phyloP scores from a whole-genome alignment of 1,284 basidiomycete genomes.

The Rhodotorula sp. region DNA sequence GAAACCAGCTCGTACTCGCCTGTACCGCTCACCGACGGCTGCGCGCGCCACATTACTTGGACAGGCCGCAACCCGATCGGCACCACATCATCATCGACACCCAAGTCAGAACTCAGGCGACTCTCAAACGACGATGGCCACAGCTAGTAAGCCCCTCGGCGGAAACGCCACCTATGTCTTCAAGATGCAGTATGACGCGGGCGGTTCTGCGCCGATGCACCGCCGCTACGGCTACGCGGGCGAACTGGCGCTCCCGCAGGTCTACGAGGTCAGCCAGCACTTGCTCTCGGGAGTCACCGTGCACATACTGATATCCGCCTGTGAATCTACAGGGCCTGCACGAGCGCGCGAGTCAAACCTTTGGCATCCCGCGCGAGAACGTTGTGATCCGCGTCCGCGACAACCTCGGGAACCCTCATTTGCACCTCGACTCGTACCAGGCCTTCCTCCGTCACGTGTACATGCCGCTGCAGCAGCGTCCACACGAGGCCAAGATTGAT shows the following conservation, averaged over 20 bases:
- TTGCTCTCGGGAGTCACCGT: background rate
- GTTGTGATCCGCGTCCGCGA: constrained; percentile 28
- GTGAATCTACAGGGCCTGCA: constrained; percentile 18
- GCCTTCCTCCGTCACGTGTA: constrained; percentile 26
- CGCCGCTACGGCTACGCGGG: constrained; percentile 36
- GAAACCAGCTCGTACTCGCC: too few species aligned
- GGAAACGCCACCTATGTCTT: constrained; percentile 21
- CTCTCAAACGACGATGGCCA: background rate
- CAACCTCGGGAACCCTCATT: constrained; percentile 15
- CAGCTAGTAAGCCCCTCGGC: too few species aligned
- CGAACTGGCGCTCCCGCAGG: constrained; percentile 11
- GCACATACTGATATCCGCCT: background rate
- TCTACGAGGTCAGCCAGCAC: constrained; percentile 24
- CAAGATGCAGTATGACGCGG: constrained; percentile 27
- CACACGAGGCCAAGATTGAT: constrained; percentile 25
- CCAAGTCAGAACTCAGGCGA: background rate
- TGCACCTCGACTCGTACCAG: constrained; percentile 19
- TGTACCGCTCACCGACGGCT: background rate
- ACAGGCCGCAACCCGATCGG: background rate
- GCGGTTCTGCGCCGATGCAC: background rate
- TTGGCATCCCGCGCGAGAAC: constrained; percentile 8
- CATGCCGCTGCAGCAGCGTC: constrained; percentile 4
- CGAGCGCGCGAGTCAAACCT: constrained; percentile 31
- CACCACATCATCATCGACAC: background rate
- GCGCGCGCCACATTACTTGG: background rate